These are phyloP conservation scores for Saccharomyces hybrid DNA, from an alignment of 1,139 yeast species.

Conservation along the genomic window DNA sequence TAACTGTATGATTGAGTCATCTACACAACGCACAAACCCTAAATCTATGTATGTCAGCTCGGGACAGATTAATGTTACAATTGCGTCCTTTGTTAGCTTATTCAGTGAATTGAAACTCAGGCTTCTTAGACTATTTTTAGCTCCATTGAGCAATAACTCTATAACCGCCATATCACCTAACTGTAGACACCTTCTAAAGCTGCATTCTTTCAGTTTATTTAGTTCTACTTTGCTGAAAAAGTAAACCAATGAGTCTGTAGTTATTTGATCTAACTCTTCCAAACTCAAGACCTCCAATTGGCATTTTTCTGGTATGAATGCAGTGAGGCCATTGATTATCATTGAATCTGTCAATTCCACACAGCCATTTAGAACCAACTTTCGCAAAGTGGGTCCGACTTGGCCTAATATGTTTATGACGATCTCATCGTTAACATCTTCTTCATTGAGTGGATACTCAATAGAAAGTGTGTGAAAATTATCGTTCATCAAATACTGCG, in stretches of 20 bases:
- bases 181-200: slow-evolving; percentile 57
- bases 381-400: slow-evolving; percentile 53
- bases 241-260: slow-evolving; percentile 55
- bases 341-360: slow-evolving; percentile 59
- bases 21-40: slow-evolving; percentile 71
- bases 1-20: slow-evolving; percentile 51
- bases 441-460: slow-evolving; percentile 58
- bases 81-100: slow-evolving; percentile 44
- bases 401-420: slow-evolving; percentile 55
- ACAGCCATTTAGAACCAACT: slow-evolving; percentile 66
- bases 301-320: slow-evolving; percentile 32
- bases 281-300: slow-evolving; percentile 18
- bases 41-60: slow-evolving; percentile 57
- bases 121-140: slow-evolving; percentile 57
- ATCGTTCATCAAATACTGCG: slow-evolving; percentile 48
- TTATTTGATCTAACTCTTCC: slow-evolving; percentile 48
- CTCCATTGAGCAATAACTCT: slow-evolving; percentile 51
- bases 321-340: slow-evolving; percentile 50
- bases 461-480: slow-evolving; percentile 53
- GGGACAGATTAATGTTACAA: slow-evolving; percentile 47
- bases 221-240: slow-evolving; percentile 46
- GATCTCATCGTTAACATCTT: slow-evolving; percentile 64
- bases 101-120: slow-evolving; percentile 65
- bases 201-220: slow-evolving; percentile 53
- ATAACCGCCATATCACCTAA: slow-evolving; percentile 56